Base-by-base conservation (phyloP, 768 basidiomycete species). In the Crassisporium funariophilum region DNA sequence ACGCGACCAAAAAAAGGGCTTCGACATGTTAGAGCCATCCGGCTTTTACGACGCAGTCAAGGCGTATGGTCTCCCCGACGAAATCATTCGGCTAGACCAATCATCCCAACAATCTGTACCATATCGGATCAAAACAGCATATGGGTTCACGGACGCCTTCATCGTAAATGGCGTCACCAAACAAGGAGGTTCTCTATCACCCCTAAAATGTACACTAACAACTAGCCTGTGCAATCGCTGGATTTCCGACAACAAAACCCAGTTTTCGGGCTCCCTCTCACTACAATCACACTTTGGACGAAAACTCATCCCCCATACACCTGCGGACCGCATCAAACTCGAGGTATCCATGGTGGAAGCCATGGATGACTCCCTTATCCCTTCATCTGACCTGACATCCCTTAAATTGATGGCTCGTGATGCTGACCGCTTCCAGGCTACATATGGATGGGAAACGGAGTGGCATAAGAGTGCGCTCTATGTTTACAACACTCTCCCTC, bases 1-100 rank as follows among this genome's bases (percentile, higher is more conserved):
- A 29, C 47, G 58, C 0, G 63, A 66, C 31, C 61, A 66, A 35
- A 61, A 50, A 49, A 66, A 66, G 23, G 63, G 65, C 4, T 66
- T 65, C 33, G 64, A 65, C 33, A 41, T 49, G 23, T 44, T 67
- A 0, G 47, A 41, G 6, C 65, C 64, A n/a, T n/a, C n/a, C n/a
- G n/a, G n/a, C n/a, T n/a, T n/a, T n/a, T n/a, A n/a, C n/a, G n/a
- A n/a, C n/a, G 64, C 65, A 2, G 27, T 68, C 1, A 19, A 16
- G 0, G 62, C 65, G 0, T 67, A 67, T 42, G 55, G 60, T 4
- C 52, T 67, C 1, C 64, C 64, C 0, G 1, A 9, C 1, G 27
- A 56, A 1, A 63, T 68, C 15, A 48, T 51, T 21, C 55, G 62
- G 9, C 50, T 68, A 3, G 63, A 68, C 29, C n/a, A 21, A 0